These are phyloP conservation scores for Otatea glauca DNA, from an alignment of 176 grass and related monocot genomes.

Conservation along the genomic window DNA sequence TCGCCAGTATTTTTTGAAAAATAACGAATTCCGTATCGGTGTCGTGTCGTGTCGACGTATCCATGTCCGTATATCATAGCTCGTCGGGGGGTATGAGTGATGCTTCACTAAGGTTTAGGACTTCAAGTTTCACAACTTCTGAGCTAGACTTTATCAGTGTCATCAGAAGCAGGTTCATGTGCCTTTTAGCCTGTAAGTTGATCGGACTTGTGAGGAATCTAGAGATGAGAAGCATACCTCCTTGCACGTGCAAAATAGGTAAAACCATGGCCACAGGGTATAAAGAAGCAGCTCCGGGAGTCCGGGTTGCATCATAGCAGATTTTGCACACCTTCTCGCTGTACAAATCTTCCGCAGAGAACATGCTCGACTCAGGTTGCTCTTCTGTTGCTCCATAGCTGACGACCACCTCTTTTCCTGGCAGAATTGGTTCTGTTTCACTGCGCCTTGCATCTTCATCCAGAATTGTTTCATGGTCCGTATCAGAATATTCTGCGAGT, in stretches of 20 bases:
- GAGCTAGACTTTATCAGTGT: background rate
- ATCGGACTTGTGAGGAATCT: background rate
- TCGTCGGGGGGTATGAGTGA: background rate
- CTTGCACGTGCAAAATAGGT: conserved; percentile 33
- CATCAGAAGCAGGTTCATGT: background rate
- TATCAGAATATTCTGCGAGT: background rate
- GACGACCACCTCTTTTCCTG: background rate
- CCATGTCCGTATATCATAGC: too few species aligned
- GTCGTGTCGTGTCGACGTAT: too few species aligned
- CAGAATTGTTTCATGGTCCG: background rate
- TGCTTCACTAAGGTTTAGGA: background rate
- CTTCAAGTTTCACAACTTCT: background rate
- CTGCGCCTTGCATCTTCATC: background rate
- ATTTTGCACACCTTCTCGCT: conserved; percentile 15
- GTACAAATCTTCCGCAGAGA: background rate
- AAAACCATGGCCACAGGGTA: conserved; percentile 29
- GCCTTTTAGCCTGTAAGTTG: background rate
- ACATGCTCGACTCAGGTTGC: background rate
- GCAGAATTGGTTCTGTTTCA: conserved; percentile 13
- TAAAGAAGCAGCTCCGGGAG: conserved; percentile 43
- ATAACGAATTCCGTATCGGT: too few species aligned
- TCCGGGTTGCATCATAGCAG: conserved; percentile 33
- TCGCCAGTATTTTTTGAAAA: too few species aligned
- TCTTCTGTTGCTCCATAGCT: conserved; percentile 16
- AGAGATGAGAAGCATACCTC: conserved; percentile 3